Base-by-base conservation (phyloP, 257 asterid species). In the Buddleja alternifolia region DNA sequence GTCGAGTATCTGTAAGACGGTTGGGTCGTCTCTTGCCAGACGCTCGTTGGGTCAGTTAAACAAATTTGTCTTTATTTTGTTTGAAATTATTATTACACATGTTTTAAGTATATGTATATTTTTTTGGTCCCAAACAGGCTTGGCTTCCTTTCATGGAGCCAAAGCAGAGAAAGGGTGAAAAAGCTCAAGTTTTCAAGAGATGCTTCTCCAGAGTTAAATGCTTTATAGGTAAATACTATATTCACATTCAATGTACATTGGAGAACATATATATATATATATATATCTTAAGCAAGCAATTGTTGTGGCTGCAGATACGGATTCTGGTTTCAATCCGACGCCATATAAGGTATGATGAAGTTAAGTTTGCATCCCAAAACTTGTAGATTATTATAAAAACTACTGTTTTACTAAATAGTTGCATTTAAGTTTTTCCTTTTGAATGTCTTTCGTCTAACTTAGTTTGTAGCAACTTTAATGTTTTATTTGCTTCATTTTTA, bases 11-110 rank as follows among this genome's bases (percentile, higher is more conserved):
- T 47, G 72, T 90, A 24, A 80, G 97, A 44, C 77, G 97, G 73
- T 65, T 90, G 81, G 97, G 97, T 55, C 97, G 96, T 54, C 81
- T 90, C 60, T 92, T 90, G 68, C 97, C 97, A 19, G 97, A 90
- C 63, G 80, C 88, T 65, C 94, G 92, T 52, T 88, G 96, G 97
- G 97, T 90, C 46, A 66, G 87, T 80, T 0, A 14, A 69, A 46
- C 19, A 48, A 46, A 42, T 60, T 58, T 39, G 51, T 46, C 64
- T 44, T 48, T 57, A 45, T 42, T 67, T 51, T 66, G 23, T 69
- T 50, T 59, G 6, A 41, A 48, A 56, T 57, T 25, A 29, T 29
- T 29, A 29, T 29, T 29, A 29, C 5, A 29, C 34, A 29, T 50
- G 15, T 50, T 3, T 10, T 15, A 15, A 15, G 6, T 63, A 25